These are phyloP conservation scores for Lactarius tabidus DNA, from an alignment of 768 basidiomycete genomes.

Conservation along the genomic window DNA sequence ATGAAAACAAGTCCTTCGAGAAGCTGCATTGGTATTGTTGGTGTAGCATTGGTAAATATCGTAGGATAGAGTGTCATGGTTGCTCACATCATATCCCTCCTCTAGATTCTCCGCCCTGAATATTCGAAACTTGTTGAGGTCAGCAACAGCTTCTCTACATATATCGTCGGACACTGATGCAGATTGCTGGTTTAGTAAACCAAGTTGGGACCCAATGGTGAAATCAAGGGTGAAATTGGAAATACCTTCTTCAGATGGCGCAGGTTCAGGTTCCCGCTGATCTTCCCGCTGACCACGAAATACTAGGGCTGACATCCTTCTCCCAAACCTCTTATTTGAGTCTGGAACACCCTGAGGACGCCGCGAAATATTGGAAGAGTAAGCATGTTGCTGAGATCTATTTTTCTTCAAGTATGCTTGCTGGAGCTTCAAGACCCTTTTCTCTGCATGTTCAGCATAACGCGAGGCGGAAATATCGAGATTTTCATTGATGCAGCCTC, in stretches of 20 bases:
- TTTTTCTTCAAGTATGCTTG: neutral
- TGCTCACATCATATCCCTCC: neutral
- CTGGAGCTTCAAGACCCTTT: neutral
- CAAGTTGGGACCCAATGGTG: neutral
- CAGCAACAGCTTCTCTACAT: neutral
- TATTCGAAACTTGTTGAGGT: neutral
- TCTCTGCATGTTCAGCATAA: neutral
- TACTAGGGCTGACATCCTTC: neutral
- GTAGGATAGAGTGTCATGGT: neutral
- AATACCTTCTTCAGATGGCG: neutral
- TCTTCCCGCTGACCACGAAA: neutral
- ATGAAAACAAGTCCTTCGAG: neutral
- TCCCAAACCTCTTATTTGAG: neutral
- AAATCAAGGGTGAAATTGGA: no score
- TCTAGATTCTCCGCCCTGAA: neutral
- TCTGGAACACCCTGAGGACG: neutral
- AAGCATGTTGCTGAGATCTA: neutral
- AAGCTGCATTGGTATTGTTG: neutral
- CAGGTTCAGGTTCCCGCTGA: neutral
- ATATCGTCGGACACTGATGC: neutral
- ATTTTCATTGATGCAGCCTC: neutral
- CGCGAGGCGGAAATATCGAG: neutral
- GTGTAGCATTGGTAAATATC: neutral
- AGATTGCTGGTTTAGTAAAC: neutral
- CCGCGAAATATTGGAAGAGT: neutral